Base-by-base conservation (phyloP, 2,329 filamentous ascomycete species). In the Erysiphe pulchra region DNA sequence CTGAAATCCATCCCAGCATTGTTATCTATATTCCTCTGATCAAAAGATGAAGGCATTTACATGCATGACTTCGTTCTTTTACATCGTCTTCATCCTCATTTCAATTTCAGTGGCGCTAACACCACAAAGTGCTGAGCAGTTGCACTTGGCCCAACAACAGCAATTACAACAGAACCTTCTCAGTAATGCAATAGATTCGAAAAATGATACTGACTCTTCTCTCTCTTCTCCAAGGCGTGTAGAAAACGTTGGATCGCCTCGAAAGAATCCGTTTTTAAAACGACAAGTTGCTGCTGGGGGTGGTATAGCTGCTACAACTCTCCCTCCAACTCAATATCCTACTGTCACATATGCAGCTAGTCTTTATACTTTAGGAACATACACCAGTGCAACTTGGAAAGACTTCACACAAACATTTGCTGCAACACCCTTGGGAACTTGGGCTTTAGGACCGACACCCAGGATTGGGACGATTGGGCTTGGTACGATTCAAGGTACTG, bases 361-460 rank as follows among this genome's bases (percentile, higher is more conserved):
- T 12, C 48, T 55, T 13, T 48, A 51, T 37, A 52, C 51, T 0
- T 24, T 51, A 4, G 46, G 48, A n/a, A 50, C 50, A 17, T 46
- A 45, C 0, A 53, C 51, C 17, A 50, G 49, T 10, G 50, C 49
- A 12, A 47, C 46, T 4, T 51, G 48, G 39, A 38, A 48, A 8
- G n/a, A 47, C 0, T 53, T 53, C 18, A 56, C 54, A 17, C 52
- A 55, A 47, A 56, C 54, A 1, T 57, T 57, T 51, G 55, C 55
- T 8, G 43, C 46, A 4, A 57, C 55, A 18, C 52, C 55, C 6
- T 44, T 57, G 44, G 55, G 55, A 5, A 53, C 49, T 14, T 57
- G 55, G 55, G 49, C 47, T 13, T 39, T 57, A 14, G 55, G 54
- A 1, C 30, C 53, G 45, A 54, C 52, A 38, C 54, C 55, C 1